phyloP scores from a whole-genome alignment of 169 alveolate species.

The Theileria sp. region DNA sequence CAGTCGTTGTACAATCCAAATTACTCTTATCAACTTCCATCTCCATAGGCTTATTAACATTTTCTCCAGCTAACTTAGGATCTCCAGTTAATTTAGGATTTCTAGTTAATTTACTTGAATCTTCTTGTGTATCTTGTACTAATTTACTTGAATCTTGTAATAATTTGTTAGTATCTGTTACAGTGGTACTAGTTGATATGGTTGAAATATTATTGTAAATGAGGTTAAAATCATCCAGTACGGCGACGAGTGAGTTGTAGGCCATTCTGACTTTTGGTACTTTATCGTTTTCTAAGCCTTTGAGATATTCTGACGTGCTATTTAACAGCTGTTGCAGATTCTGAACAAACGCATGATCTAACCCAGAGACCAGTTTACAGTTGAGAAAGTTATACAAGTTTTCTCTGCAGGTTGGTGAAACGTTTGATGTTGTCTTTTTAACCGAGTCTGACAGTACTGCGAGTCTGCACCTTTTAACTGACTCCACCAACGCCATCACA shows the following conservation, averaged over 20 bases:
- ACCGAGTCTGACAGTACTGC: slow-evolving; percentile 25
- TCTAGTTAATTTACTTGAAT: background rate
- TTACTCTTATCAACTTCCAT: background rate
- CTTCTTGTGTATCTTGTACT: background rate
- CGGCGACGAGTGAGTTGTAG: slow-evolving; percentile 16
- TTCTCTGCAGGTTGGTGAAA: slow-evolving; percentile 47
- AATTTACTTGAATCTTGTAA: background rate
- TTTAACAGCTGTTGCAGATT: slow-evolving; percentile 14
- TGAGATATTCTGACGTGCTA: slow-evolving; percentile 4
- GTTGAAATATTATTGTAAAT: background rate
- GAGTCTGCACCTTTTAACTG: slow-evolving; percentile 13
- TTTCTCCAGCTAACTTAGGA: no score
- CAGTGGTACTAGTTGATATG: background rate
- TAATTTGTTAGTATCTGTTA: background rate
- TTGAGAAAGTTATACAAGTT: slow-evolving; percentile 44
- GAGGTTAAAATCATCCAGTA: slow-evolving; percentile 27
- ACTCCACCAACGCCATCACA: slow-evolving; percentile 22
- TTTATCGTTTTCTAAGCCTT: slow-evolving; percentile 20
- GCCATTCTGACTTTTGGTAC: slow-evolving; percentile 48
- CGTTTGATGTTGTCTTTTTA: slow-evolving; percentile 28
- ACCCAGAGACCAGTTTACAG: slow-evolving; percentile 23
- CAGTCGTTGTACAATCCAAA: background rate
- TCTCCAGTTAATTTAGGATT: background rate
- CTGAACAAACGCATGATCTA: slow-evolving; percentile 4
- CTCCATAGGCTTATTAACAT: no score